phyloP scores from a whole-genome alignment of 2,329 filamentous ascomycete genomes.

The Aspergillus pseudoglaucus region DNA sequence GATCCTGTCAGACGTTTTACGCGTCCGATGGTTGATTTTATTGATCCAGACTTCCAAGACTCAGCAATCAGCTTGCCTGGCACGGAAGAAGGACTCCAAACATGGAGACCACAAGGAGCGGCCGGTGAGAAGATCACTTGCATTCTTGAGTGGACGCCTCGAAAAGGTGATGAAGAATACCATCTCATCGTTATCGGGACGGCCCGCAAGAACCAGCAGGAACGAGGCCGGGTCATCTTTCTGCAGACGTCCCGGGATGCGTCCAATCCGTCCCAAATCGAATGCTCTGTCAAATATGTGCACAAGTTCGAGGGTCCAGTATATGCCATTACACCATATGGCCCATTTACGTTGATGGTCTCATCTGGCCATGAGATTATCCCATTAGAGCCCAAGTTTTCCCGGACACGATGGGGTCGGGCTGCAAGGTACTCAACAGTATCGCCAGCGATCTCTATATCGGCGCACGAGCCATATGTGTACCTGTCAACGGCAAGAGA shows the following conservation, averaged over 20 bases:
- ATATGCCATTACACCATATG: conserved; percentile 52
- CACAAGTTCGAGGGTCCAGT: conserved; percentile 33
- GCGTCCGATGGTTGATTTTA: conserved; percentile 32
- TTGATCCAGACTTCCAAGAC: conserved; percentile 30
- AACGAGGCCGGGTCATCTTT: conserved; percentile 34
- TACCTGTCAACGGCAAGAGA: conserved; percentile 51
- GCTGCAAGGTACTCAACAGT: conserved; percentile 36
- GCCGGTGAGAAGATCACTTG: conserved; percentile 37
- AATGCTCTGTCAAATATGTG: conserved; percentile 31
- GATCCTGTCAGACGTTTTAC: conserved; percentile 25
- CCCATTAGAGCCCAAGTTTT: conserved; percentile 38
- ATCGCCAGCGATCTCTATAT: conserved; percentile 47
- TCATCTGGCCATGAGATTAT: conserved; percentile 40
- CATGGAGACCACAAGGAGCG: conserved; percentile 25
- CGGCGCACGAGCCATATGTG: conserved; percentile 41
- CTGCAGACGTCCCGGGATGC: conserved; percentile 26
- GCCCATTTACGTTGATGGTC: conserved; percentile 38
- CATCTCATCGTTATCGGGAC: conserved; percentile 39
- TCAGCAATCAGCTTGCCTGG: conserved; percentile 10
- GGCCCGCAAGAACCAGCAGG: conserved; percentile 20
- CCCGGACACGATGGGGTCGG: conserved; percentile 36
- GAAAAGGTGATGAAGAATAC: conserved; percentile 29
- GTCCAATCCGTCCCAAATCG: conserved; percentile 20
- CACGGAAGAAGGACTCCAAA: conserved; percentile 4
- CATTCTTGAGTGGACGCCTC: conserved; percentile 37